Evolutionary conservation across 768 basidiomycete genomes (phyloP), one percentile per base, ranked within the genome.

Genomic region (Tylopilus sp.): DNA sequence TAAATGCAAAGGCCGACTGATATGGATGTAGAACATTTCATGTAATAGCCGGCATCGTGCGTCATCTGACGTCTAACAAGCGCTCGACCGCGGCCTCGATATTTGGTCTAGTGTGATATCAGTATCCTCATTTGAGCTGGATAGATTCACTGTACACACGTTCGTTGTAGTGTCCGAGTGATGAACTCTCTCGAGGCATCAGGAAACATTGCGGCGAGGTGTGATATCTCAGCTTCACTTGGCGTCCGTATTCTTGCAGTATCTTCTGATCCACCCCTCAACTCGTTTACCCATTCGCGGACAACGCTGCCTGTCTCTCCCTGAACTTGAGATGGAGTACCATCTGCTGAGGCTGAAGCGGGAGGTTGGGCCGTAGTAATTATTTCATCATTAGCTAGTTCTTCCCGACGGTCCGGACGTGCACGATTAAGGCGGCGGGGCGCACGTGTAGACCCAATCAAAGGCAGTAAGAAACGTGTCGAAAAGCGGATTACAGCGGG

Each of bases 21-120:
- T 28, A 7, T 28, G 28, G 28, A 28, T 28, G 28, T 5, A n/a
- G 28, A 28, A 4, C 11, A 28, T 28, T 28, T 28, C n/a, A n/a
- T n/a, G n/a, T 28, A 5, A 28, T 8, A 28, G 8, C 28, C 3
- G 28, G 7, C 28, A 10, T 28, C 7, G 8, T 8, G 41, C 40
- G 33, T 60, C 55, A 66, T 30, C 45, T 48, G 30, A 80, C 76
- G 47, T 74, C 76, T 44, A 95, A 71, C 33, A 95, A 73, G 12
- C 82, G 83, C 66, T 93, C 92, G 21, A 91, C 89, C 9, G 92
- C 92, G 26, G 73, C 78, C 75, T 92, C 90, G 40, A 88, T 80
- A 61, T 85, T 90, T 7, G 85, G 74, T 65, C 91, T 91, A 21
- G 44, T 49, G 33, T 51, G 40, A 25, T 53, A 44, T 49, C 31